phyloP scores from a whole-genome alignment of 2,329 filamentous ascomycete genomes.

The Septoria petroselini region DNA sequence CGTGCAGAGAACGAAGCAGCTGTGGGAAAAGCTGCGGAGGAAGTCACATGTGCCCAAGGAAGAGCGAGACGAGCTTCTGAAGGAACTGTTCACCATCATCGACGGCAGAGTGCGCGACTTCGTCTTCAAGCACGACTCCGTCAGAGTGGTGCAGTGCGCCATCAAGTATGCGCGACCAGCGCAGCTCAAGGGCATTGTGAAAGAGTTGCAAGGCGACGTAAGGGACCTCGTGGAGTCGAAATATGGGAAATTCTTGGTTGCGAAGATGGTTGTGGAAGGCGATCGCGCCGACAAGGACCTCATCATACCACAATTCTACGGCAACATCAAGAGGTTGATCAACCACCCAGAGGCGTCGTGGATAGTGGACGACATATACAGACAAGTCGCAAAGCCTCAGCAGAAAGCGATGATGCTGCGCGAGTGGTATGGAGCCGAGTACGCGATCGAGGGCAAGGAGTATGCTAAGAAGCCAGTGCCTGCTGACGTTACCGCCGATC shows the following conservation, averaged over 20 bases:
- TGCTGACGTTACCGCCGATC: constrained; percentile 54
- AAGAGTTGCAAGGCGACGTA: constrained; percentile 81
- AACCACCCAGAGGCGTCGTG: constrained; percentile 95
- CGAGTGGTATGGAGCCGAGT: constrained; percentile 97
- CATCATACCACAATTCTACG: constrained; percentile 92
- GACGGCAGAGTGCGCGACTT: constrained; percentile 91
- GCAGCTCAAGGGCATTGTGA: constrained; percentile 81
- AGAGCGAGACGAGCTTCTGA: constrained; percentile 80
- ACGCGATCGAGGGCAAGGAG: constrained; percentile 72
- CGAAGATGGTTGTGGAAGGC: constrained; percentile 90
- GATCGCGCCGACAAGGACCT: constrained; percentile 82
- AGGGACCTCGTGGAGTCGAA: constrained; percentile 83
- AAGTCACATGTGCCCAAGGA: constrained; percentile 92
- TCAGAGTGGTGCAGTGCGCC: constrained; percentile 93
- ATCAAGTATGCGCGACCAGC: constrained; percentile 89
- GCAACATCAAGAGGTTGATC: constrained; percentile 86
- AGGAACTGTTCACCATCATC: constrained; percentile 87
- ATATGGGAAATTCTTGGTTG: constrained; percentile 96
- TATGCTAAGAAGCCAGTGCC: constrained; percentile 41
- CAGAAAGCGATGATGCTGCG: constrained; percentile 82
- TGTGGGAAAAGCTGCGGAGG: constrained; percentile 89
- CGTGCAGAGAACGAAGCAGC: constrained; percentile 85
- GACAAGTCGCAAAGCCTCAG: constrained; percentile 76
- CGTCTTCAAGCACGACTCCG: constrained; percentile 96
- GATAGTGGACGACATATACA: constrained; percentile 97